Conservation (phyloP, 176 grass and related monocot genomes). For the Phoenix dactylifera region DNA sequence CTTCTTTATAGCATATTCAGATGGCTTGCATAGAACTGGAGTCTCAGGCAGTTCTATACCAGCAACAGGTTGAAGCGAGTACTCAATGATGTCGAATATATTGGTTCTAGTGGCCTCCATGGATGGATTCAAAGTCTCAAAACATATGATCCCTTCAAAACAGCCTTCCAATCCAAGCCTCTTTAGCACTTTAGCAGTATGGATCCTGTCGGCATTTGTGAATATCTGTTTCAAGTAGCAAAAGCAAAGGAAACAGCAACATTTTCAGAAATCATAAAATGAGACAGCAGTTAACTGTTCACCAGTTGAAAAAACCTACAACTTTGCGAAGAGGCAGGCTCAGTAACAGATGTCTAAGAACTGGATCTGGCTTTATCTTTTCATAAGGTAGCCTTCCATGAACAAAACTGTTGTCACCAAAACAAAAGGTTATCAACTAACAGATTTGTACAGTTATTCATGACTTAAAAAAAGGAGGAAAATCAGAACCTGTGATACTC, state of each 20-base stretch:
- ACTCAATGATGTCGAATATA: conserved; percentile 71
- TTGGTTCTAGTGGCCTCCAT: not conserved
- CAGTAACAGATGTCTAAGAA: not conserved
- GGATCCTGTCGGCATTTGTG: conserved; percentile 73
- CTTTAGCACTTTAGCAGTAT: conserved; percentile 53
- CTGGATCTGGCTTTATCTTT: conserved; percentile 3
- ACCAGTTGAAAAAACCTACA: not conserved
- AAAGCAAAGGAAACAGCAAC: no score
- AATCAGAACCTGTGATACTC: conserved; percentile 52
- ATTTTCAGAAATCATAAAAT: no score
- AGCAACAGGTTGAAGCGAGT: conserved; percentile 32
- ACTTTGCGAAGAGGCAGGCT: not conserved
- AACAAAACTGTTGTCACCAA: not conserved
- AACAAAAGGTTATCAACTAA: not conserved
- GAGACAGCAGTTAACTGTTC: not conserved
- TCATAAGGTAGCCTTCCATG: conserved; percentile 7
- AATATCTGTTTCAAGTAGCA: conserved; percentile 49
- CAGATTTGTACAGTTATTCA: not conserved
- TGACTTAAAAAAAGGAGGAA: no score
- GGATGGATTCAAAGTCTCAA: conserved; percentile 79
- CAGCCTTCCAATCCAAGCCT: conserved; percentile 88
- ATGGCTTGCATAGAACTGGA: conserved; percentile 85
- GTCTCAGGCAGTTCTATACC: conserved; percentile 50
- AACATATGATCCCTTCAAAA: conserved; percentile 96
- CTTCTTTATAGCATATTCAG: conserved; percentile 66